phyloP scores from a whole-genome alignment of 2,329 filamentous ascomycete species.

The Nothophaeocryptopus gaeumannii region DNA sequence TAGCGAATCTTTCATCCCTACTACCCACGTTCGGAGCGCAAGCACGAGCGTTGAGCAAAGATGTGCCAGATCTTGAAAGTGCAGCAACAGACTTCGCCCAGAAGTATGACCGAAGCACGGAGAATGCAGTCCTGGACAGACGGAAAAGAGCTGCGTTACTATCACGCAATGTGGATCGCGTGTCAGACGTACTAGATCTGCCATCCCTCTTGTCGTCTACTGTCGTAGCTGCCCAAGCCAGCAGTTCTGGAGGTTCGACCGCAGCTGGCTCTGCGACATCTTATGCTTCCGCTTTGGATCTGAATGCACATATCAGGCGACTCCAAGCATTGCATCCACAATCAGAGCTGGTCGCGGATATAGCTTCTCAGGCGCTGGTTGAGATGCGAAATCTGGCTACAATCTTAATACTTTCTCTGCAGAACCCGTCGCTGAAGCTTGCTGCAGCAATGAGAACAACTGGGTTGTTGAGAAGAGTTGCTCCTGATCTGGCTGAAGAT shows the following conservation, averaged over 20 bases:
- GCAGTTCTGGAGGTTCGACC: constrained; percentile 47
- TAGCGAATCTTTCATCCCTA: constrained; percentile 68
- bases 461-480: constrained; percentile 82
- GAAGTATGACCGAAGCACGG: constrained; percentile 72
- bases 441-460: constrained; percentile 87
- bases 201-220: constrained; percentile 81
- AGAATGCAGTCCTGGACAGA: constrained; percentile 62
- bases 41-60: constrained; percentile 64
- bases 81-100: constrained; percentile 77
- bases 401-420: constrained; percentile 75
- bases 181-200: constrained; percentile 87
- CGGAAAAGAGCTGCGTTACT: constrained; percentile 79
- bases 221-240: constrained; percentile 53
- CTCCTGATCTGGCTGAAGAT: constrained; percentile 67
- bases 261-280: constrained; percentile 52
- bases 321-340: constrained; percentile 78
- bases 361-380: constrained; percentile 74
- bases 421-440: constrained; percentile 76
- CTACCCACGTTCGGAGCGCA: constrained; percentile 68
- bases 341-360: constrained; percentile 70
- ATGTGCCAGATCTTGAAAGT: constrained; percentile 74
- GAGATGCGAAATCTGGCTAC: constrained; percentile 86
- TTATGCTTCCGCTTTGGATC: constrained; percentile 84
- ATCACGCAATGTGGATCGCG: constrained; percentile 79
- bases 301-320: constrained; percentile 89